Conservation (phyloP, 2,329 filamentous ascomycete species). For the Aspergillus tubingensis region DNA sequence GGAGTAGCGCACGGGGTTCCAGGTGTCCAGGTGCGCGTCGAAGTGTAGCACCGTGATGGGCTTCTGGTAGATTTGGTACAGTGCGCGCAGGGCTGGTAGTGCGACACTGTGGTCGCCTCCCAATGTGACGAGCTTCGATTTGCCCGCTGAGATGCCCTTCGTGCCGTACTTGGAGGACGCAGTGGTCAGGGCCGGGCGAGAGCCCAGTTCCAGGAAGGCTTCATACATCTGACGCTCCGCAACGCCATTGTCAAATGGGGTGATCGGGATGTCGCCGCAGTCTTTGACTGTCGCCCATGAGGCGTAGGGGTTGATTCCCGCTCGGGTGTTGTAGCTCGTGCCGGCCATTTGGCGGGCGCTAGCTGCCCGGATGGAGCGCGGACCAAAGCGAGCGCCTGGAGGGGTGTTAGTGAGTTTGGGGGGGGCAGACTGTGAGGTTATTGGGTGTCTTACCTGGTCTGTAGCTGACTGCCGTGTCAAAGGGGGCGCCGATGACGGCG, state of each 20-base stretch:
- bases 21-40: constrained; percentile 79
- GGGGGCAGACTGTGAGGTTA: neutral
- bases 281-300: constrained; percentile 79
- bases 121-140: constrained; percentile 64
- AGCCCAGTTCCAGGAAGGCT: constrained; percentile 70
- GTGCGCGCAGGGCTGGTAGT: constrained; percentile 67
- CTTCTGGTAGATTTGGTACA: constrained; percentile 62
- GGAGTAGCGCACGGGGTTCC: constrained; percentile 77
- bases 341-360: constrained; percentile 78
- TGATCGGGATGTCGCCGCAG: constrained; percentile 87
- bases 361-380: constrained; percentile 81
- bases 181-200: constrained; percentile 43
- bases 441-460: constrained; percentile 57
- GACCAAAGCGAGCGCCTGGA: constrained; percentile 74
- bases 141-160: constrained; percentile 37
- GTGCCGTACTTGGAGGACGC: constrained; percentile 28
- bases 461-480: constrained; percentile 73
- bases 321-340: constrained; percentile 79
- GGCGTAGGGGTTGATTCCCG: constrained; percentile 78
- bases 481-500: constrained; percentile 70
- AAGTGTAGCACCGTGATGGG: constrained; percentile 73
- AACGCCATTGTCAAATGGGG: constrained; percentile 80
- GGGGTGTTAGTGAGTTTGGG: neutral
- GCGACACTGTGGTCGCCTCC: constrained; percentile 74
- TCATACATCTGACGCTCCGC: constrained; percentile 82